phyloP scores from a whole-genome alignment of 1,139 yeast species.

The Diutina sp. region DNA sequence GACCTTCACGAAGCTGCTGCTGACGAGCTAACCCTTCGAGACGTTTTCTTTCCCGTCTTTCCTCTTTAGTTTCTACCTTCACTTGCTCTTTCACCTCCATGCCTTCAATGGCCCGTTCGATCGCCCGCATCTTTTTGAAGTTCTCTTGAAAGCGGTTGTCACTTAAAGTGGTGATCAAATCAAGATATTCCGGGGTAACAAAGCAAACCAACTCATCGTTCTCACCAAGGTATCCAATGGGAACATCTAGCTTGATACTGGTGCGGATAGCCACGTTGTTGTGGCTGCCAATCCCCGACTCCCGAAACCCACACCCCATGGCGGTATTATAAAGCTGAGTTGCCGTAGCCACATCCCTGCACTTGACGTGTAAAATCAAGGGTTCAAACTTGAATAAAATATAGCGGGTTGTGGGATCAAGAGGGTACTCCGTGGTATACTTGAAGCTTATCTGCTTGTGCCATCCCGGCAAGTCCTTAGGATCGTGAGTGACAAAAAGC shows the following conservation, averaged over 20 bases:
- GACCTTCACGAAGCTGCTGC: conserved; percentile 7
- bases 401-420: conserved; percentile 27
- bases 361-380: conserved; percentile 69
- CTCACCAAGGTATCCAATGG: conserved; percentile 44
- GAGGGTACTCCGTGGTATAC: conserved; percentile 5
- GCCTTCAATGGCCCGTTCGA: conserved; percentile 28
- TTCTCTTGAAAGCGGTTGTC: conserved; percentile 54
- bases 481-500: conserved; percentile 72
- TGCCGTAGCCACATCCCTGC: conserved; percentile 50
- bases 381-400: conserved; percentile 76
- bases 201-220: conserved; percentile 20
- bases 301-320: conserved; percentile 78
- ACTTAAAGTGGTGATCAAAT: conserved; percentile 35
- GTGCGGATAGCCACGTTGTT: conserved; percentile 69
- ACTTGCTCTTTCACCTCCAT: conserved; percentile 9
- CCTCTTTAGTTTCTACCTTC: conserved; percentile 28
- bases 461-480: conserved; percentile 40
- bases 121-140: conserved; percentile 35
- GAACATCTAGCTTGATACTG: conserved; percentile 59
- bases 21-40: conserved; percentile 47
- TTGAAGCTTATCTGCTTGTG: conserved; percentile 19
- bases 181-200: conserved; percentile 37
- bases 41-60: conserved; percentile 45
- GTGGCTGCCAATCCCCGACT: conserved; percentile 74
- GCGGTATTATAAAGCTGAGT: conserved; percentile 53